Percentiles rank a stretch among this genome's conserved stretches.
Conservation (phyloP, 2,329 filamentous ascomycete genomes). For the Lachnum nothofagi region DNA sequence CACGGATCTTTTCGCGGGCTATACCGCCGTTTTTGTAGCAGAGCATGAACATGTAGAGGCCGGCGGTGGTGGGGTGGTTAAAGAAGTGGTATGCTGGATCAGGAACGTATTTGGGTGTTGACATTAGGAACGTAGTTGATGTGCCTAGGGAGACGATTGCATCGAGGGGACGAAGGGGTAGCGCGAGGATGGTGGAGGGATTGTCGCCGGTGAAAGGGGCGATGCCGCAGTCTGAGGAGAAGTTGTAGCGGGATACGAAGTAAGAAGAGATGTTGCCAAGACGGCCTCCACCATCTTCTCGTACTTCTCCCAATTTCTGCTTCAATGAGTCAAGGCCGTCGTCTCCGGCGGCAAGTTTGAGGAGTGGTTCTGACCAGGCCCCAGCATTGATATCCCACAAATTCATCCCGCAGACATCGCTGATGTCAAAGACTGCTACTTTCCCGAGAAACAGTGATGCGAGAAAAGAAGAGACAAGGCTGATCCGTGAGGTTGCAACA, state of each 20-base stretch:
- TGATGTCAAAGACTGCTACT: slow-evolving; percentile 85
- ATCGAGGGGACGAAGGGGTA: slow-evolving; percentile 81
- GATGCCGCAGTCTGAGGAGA: slow-evolving; percentile 68
- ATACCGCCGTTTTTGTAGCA: slow-evolving; percentile 99
- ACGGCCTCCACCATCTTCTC: slow-evolving; percentile 71
- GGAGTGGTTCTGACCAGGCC: slow-evolving; percentile 67
- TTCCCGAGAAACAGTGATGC: slow-evolving; percentile 82
- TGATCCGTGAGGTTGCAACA: slow-evolving; percentile 74
- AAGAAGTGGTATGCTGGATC: slow-evolving; percentile 94
- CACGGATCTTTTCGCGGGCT: slow-evolving; percentile 82
- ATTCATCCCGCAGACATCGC: slow-evolving; percentile 95
- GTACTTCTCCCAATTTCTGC: slow-evolving; percentile 73
- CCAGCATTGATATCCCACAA: slow-evolving; percentile 81
- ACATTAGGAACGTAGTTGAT: slow-evolving; percentile 96
- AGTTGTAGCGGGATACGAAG: slow-evolving; percentile 74
- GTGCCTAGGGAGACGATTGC: slow-evolving; percentile 94
- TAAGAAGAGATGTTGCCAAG: slow-evolving; percentile 74
- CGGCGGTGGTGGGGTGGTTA: slow-evolving; percentile 87
- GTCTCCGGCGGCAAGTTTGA: slow-evolving; percentile 63
- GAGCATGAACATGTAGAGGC: slow-evolving; percentile 99
- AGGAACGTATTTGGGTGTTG: slow-evolving; percentile 83
- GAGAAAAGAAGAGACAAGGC: slow-evolving; percentile 90
- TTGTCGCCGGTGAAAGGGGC: slow-evolving; percentile 94
- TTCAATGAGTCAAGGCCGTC: slow-evolving; percentile 61
- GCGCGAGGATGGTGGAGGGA: slow-evolving; percentile 85